Evolutionary conservation across 768 basidiomycete genomes (phyloP).

Genomic region (Xanthoconium purpureum): DNA sequence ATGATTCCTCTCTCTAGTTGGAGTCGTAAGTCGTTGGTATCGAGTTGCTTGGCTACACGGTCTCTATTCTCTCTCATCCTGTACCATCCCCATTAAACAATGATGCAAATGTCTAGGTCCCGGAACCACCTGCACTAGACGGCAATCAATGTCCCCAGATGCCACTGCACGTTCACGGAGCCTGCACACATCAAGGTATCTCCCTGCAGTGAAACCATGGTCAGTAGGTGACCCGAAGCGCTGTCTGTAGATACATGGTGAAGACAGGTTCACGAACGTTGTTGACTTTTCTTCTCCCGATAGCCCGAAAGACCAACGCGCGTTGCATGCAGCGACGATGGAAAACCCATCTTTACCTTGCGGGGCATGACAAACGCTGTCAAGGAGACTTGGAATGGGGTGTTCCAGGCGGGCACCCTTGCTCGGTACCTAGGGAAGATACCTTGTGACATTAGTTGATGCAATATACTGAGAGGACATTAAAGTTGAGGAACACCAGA

Average conservation of each 20-base stretch:
- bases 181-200: constrained; percentile 55
- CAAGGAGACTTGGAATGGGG: constrained; percentile 52
- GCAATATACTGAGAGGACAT: no score
- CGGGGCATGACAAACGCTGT: constrained; percentile 66
- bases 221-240: constrained; percentile 51
- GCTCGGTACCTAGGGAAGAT: no score
- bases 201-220: constrained; percentile 70
- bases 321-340: constrained; percentile 44
- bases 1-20: no score
- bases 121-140: constrained; percentile 70
- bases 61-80: constrained; percentile 52
- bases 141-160: constrained; percentile 70
- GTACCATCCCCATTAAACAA: not conserved
- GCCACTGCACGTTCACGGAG: constrained; percentile 72
- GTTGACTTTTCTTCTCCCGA: constrained; percentile 62
- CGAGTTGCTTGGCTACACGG: no score
- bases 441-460: no score
- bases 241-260: constrained; percentile 78
- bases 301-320: constrained; percentile 46
- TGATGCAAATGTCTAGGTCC: constrained; percentile 48
- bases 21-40: no score
- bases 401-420: no score
- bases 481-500: no score
- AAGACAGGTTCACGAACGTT: constrained; percentile 80
- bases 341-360: constrained; percentile 49